A percentile compares a stretch with the other conserved stretches of the same genome.
Evolutionary conservation across 306 rosid species (phyloP).

Genomic region (Medicago arabica): DNA sequence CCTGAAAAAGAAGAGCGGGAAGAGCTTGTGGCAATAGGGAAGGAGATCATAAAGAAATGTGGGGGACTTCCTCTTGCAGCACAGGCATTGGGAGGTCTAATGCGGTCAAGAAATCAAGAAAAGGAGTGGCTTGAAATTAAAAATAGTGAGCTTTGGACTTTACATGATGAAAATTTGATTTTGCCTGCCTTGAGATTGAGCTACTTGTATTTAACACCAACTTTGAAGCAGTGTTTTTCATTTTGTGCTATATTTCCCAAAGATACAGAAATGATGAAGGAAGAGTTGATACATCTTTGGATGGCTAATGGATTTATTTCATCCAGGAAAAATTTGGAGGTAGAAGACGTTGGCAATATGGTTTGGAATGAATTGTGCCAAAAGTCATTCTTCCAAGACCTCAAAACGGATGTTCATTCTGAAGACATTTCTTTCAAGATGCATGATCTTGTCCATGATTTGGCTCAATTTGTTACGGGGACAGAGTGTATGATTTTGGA

Average conservation of each 20-base stretch:
- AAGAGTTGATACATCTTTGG: slow-evolving; percentile 15
- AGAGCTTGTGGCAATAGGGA: not conserved
- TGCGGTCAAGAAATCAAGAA: not conserved
- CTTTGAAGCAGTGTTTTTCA: not conserved
- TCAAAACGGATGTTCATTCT: not conserved
- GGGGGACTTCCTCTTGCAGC: slow-evolving; percentile 25
- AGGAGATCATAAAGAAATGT: slow-evolving; percentile 10
- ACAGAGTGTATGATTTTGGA: slow-evolving; percentile 5
- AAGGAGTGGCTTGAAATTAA: slow-evolving; percentile 24
- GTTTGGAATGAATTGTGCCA: slow-evolving; percentile 18
- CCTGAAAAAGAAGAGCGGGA: not conserved
- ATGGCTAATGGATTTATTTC: slow-evolving; percentile 28
- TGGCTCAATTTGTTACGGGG: not conserved
- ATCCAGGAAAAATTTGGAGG: slow-evolving; percentile 1
- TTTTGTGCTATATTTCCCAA: slow-evolving; percentile 22
- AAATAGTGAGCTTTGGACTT: not conserved
- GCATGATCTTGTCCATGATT: slow-evolving; percentile 28
- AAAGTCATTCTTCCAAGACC: slow-evolving; percentile 23
- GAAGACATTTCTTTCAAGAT: slow-evolving; percentile 17
- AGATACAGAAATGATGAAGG: not conserved
- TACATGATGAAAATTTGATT: not conserved
- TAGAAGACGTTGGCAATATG: slow-evolving; percentile 30
- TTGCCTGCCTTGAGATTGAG: slow-evolving; percentile 9
- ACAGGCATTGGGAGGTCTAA: not conserved
- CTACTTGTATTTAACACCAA: not conserved